These are phyloP conservation scores for Tinospora cordifolia DNA, from an alignment of 164 flowering plant species.

Conservation along the genomic window DNA sequence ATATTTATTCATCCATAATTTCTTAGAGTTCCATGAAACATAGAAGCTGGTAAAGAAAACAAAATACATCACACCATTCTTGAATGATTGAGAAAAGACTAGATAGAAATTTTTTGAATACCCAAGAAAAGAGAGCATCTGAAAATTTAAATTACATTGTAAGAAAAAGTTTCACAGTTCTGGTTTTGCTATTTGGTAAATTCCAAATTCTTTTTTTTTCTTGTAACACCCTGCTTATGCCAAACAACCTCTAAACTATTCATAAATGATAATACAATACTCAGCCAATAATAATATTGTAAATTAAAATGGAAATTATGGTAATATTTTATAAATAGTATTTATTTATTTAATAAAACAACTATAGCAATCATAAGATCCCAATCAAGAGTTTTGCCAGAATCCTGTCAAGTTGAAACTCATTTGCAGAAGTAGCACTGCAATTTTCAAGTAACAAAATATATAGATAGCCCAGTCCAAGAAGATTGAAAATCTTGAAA, in stretches of 20 bases:
- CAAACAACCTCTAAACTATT: background rate
- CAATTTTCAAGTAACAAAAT: no score
- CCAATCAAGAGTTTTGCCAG: background rate
- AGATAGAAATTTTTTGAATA: no score
- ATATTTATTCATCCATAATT: no score
- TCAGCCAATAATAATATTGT: background rate
- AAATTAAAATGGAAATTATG: background rate
- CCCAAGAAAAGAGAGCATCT: background rate
- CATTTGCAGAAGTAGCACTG: no score
- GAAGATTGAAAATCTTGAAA: no score
- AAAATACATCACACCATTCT: background rate
- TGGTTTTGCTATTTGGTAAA: background rate
- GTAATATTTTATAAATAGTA: background rate
- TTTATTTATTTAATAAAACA: background rate
- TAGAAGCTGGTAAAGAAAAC: no score
- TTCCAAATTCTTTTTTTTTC: background rate
- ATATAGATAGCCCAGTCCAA: no score
- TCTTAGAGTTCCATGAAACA: no score
- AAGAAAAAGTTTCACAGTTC: background rate
- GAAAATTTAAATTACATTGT: background rate
- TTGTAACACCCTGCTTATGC: background rate
- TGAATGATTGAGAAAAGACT: background rate
- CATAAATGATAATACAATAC: background rate
- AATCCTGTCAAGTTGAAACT: no score
- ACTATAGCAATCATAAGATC: background rate